Percentiles rank a stretch among this genome's conserved stretches.
phyloP scores from a whole-genome alignment of 345 rosid species.

The Dovyalis caffra region DNA sequence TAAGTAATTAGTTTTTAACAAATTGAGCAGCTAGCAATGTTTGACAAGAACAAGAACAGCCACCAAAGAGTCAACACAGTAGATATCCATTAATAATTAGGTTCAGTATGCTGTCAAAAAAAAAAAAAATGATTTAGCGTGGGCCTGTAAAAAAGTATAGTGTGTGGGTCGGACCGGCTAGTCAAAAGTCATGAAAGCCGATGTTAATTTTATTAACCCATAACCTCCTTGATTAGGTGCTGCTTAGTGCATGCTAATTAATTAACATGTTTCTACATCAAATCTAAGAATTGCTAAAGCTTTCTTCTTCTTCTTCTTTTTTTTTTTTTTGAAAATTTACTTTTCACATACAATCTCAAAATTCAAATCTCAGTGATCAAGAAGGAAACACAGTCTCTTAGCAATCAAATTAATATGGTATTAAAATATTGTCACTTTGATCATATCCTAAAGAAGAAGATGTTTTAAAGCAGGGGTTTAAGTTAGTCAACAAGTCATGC shows the following conservation, averaged over 20 bases:
- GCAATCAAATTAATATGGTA: no score
- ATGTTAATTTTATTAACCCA: background rate
- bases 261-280: background rate
- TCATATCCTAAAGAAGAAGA: no score
- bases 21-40: slow-evolving; percentile 7
- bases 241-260: background rate
- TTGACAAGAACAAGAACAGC: slow-evolving; percentile 40
- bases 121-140: background rate
- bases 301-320: no score
- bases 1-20: background rate
- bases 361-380: no score
- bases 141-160: background rate
- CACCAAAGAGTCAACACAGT: slow-evolving; percentile 28
- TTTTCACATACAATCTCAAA: no score
- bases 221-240: background rate
- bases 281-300: no score
- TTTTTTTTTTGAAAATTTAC: no score
- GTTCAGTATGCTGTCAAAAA: background rate
- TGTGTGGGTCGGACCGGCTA: background rate
- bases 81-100: slow-evolving; percentile 26
- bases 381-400: no score
- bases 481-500: background rate
- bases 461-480: no score
- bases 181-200: background rate
- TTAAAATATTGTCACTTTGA: no score